Conservation (phyloP, 495 filamentous ascomycete genomes). For the Talaromyces nanjingensis region DNA sequence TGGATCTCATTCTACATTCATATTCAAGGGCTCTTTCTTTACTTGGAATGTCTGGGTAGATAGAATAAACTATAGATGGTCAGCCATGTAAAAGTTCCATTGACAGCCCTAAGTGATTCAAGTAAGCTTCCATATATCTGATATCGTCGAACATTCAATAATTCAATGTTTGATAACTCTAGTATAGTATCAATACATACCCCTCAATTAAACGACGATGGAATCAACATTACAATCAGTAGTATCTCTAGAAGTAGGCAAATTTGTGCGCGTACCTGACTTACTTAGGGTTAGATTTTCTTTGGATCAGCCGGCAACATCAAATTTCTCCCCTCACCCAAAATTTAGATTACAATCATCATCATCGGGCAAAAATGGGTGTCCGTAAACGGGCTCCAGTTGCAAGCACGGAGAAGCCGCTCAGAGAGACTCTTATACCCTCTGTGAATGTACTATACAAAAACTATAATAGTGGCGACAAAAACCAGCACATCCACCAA, state of each 20-base stretch:
- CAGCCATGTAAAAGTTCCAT: neutral
- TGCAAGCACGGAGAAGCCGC: neutral
- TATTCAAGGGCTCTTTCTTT: neutral
- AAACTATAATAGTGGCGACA: neutral
- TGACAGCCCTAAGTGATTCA: neutral
- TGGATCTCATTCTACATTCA: neutral
- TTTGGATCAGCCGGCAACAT: neutral
- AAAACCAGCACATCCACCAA: no score
- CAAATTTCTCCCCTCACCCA: neutral
- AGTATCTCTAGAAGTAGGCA: neutral
- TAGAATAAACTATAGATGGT: neutral
- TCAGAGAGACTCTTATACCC: neutral
- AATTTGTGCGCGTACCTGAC: neutral
- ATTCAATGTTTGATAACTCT: no score
- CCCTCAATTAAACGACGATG: no score
- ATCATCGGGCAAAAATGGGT: neutral
- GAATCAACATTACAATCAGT: no score
- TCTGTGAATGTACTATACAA: neutral
- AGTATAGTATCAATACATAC: no score
- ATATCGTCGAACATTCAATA: no score
- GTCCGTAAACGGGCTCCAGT: neutral
- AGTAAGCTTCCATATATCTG: no score
- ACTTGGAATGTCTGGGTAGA: neutral
- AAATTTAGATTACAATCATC: neutral
- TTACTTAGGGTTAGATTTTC: neutral